A percentile compares a stretch with the other conserved stretches of the same genome.
phyloP scores from a whole-genome alignment of 768 basidiomycete species.

The Mycena vitilis region DNA sequence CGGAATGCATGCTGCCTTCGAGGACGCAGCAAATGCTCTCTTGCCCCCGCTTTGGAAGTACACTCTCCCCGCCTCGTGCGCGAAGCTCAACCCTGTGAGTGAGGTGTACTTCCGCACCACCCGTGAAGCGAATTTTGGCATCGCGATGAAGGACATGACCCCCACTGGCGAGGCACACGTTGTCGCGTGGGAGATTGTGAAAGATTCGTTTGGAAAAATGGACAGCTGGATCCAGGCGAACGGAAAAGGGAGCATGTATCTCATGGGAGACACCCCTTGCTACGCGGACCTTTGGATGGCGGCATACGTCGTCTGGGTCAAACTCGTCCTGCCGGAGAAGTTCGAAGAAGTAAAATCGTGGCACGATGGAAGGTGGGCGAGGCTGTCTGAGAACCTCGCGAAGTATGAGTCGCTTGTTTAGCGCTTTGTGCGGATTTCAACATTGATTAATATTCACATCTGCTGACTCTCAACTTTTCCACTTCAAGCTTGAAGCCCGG shows the following conservation, averaged over 20 bases:
- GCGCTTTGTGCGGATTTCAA: not conserved
- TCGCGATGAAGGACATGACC: not conserved
- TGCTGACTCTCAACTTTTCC: no score
- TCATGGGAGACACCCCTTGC: slow-evolving; percentile 6
- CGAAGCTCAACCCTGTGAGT: slow-evolving; percentile 45
- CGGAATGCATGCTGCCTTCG: slow-evolving; percentile 26
- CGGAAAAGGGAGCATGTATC: not conserved
- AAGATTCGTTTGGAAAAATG: slow-evolving; percentile 10
- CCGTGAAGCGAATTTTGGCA: slow-evolving; percentile 34
- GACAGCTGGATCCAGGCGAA: slow-evolving; percentile 10
- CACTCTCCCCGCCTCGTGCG: slow-evolving; percentile 32
- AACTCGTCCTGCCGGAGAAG: not conserved
- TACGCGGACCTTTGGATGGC: slow-evolving; percentile 9
- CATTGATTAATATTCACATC: no score
- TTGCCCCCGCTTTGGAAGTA: slow-evolving; percentile 7
- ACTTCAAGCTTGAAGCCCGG: no score
- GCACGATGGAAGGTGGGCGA: slow-evolving; percentile 16
- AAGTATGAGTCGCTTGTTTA: slow-evolving; percentile 4
- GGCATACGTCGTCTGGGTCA: not conserved
- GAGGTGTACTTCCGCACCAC: slow-evolving; percentile 47
- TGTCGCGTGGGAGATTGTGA: not conserved
- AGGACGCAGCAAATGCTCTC: slow-evolving; percentile 10
- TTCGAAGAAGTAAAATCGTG: slow-evolving; percentile 10
- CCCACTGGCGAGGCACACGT: not conserved
- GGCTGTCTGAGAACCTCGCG: not conserved